Conservation (phyloP, 2,329 filamentous ascomycete genomes). For the Fusarium scirpi region DNA sequence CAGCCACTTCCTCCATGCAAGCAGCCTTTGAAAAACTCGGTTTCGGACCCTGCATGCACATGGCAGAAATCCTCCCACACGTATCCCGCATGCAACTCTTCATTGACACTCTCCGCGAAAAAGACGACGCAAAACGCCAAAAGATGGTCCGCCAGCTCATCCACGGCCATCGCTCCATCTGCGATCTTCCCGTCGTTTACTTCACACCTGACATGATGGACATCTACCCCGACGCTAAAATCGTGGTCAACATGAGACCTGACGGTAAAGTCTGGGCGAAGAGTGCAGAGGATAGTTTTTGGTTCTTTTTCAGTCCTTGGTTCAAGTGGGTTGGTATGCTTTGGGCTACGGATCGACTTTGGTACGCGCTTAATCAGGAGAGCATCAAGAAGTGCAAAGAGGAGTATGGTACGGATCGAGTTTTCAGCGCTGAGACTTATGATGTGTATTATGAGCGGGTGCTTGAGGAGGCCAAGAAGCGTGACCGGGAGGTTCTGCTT, state of each 20-base stretch:
- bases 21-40: conserved; percentile 50
- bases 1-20: conserved; percentile 54
- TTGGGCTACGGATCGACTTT: conserved; percentile 48
- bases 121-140: conserved; percentile 43
- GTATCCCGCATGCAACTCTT: conserved; percentile 42
- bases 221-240: conserved; percentile 51
- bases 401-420: neutral
- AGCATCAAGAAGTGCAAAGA: neutral
- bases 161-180: conserved; percentile 47
- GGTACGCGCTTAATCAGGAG: conserved; percentile 42
- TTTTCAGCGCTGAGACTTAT: conserved; percentile 15
- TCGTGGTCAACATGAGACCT: conserved; percentile 51
- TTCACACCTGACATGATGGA: conserved; percentile 55
- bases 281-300: conserved; percentile 44
- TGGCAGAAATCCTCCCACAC: conserved; percentile 47
- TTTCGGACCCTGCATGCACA: conserved; percentile 51
- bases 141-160: conserved; percentile 50
- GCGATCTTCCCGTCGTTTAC: conserved; percentile 49
- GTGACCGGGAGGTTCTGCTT: conserved; percentile 44
- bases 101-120: conserved; percentile 46
- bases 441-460: conserved; percentile 42
- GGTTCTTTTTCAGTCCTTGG: conserved; percentile 47
- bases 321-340: conserved; percentile 46
- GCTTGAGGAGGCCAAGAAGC: conserved; percentile 46
- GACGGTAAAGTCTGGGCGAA: conserved; percentile 45